Percentiles rank a stretch among this genome's conserved stretches.
Conservation (phyloP, 1,284 basidiomycete species). For the Agaricales sp. region DNA sequence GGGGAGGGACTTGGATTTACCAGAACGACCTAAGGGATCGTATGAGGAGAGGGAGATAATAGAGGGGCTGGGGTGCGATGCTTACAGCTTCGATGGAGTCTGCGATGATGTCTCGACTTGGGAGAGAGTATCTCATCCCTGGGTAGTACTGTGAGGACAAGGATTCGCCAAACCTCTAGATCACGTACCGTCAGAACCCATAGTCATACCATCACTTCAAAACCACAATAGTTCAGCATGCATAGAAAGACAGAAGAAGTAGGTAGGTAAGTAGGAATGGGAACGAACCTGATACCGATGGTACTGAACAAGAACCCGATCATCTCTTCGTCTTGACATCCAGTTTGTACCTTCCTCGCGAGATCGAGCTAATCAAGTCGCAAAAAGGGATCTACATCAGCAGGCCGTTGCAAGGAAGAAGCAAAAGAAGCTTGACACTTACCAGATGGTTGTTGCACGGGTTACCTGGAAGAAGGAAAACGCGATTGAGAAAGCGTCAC, state of each 20-base stretch:
- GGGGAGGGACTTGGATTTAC: slow-evolving; percentile 27
- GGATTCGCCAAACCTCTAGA: too few species aligned
- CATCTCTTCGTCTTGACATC: slow-evolving; percentile 65
- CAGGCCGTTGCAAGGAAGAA: background rate
- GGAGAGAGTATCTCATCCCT: slow-evolving; percentile 81
- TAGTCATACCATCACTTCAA: slow-evolving; percentile 68
- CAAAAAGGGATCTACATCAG: background rate
- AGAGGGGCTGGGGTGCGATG: slow-evolving; percentile 5
- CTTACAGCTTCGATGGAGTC: slow-evolving; percentile 82
- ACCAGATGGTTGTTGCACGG: slow-evolving; percentile 77
- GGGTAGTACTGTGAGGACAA: too few species aligned
- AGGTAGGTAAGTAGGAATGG: too few species aligned
- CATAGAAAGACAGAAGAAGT: slow-evolving; percentile 1
- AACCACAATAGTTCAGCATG: background rate
- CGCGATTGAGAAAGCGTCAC: slow-evolving; percentile 3
- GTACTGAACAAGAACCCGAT: slow-evolving; percentile 75
- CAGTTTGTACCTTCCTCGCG: slow-evolving; percentile 64
- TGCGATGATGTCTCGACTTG: slow-evolving; percentile 84
- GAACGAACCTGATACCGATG: slow-evolving; percentile 65
- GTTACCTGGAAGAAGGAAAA: slow-evolving; percentile 64
- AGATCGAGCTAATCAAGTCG: slow-evolving; percentile 49
- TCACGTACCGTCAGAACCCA: slow-evolving; percentile 67
- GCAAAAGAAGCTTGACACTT: slow-evolving; percentile 14
- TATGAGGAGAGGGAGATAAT: background rate
- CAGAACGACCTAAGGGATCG: slow-evolving; percentile 45